Conservation (phyloP, 2,329 filamentous ascomycete genomes). For the Fusarium chaquense region DNA sequence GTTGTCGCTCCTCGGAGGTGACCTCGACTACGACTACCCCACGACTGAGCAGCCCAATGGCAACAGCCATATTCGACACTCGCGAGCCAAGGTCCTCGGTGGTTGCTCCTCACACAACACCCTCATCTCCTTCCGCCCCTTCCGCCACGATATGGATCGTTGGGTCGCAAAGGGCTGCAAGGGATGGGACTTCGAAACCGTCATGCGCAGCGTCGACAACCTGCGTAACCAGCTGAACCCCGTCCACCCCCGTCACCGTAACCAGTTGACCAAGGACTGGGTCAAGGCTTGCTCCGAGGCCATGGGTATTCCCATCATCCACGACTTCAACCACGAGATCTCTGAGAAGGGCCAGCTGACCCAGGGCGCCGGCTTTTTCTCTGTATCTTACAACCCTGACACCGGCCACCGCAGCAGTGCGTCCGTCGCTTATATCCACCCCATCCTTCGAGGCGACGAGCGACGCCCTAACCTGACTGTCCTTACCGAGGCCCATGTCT, state of each 20-base stretch:
- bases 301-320: constrained; percentile 82
- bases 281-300: constrained; percentile 82
- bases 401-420: constrained; percentile 86
- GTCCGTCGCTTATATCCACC: constrained; percentile 92
- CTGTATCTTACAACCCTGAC: constrained; percentile 90
- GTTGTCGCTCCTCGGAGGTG: constrained; percentile 84
- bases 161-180: constrained; percentile 86
- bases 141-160: constrained; percentile 86
- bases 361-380: constrained; percentile 89
- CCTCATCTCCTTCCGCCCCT: constrained; percentile 90
- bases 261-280: constrained; percentile 94
- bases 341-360: constrained; percentile 76
- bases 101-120: constrained; percentile 96
- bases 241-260: constrained; percentile 85
- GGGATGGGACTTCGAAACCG: constrained; percentile 88
- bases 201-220: constrained; percentile 85
- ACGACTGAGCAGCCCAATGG: constrained; percentile 92
- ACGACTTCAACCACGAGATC: constrained; percentile 91
- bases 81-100: constrained; percentile 89
- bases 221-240: constrained; percentile 92
- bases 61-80: constrained; percentile 93
- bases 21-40: constrained; percentile 91
- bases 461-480: constrained; percentile 85
- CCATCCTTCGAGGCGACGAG: constrained; percentile 86
- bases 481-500: constrained; percentile 89